Conservation (phyloP, 2,329 filamentous ascomycete species). For the Alternaria sp. region DNA sequence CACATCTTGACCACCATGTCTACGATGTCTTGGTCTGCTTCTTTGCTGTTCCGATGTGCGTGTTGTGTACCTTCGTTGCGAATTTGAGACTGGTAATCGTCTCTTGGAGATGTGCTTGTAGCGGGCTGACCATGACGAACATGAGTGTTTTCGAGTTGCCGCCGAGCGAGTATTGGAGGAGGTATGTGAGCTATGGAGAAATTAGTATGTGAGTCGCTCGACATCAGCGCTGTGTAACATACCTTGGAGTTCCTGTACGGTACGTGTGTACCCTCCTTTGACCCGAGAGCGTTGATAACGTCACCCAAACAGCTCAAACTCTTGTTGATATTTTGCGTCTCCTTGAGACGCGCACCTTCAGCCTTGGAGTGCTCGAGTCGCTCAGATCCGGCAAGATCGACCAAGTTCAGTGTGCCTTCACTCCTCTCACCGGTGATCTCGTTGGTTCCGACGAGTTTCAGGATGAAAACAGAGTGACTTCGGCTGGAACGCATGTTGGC, state of each 20-base stretch:
- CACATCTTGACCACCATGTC: not conserved
- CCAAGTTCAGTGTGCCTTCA: conserved; percentile 92
- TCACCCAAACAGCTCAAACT: conserved; percentile 90
- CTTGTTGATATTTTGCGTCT: conserved; percentile 98
- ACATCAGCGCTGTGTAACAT: conserved; percentile 27
- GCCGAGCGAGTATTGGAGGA: conserved; percentile 91
- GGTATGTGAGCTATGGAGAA: conserved; percentile 74
- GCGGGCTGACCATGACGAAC: conserved; percentile 97
- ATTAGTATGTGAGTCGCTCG: conserved; percentile 9
- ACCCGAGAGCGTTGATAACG: conserved; percentile 91
- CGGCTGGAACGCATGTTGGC: conserved; percentile 94
- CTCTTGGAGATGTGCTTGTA: conserved; percentile 89
- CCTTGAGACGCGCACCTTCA: conserved; percentile 84
- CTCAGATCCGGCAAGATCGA: conserved; percentile 94
- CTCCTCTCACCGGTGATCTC: conserved; percentile 79
- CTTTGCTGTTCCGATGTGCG: conserved; percentile 89
- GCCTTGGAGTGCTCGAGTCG: conserved; percentile 85
- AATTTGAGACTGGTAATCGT: conserved; percentile 95
- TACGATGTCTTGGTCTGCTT: conserved; percentile 66
- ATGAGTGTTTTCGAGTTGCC: conserved; percentile 98
- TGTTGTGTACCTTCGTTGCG: conserved; percentile 92
- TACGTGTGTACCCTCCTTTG: conserved; percentile 77
- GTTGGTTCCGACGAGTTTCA: conserved; percentile 72
- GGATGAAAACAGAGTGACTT: conserved; percentile 94
- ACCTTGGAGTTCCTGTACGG: conserved; percentile 96